These are phyloP conservation scores for Dioscorea dumetorum DNA, from an alignment of 106 monocot species.

Conservation along the genomic window DNA sequence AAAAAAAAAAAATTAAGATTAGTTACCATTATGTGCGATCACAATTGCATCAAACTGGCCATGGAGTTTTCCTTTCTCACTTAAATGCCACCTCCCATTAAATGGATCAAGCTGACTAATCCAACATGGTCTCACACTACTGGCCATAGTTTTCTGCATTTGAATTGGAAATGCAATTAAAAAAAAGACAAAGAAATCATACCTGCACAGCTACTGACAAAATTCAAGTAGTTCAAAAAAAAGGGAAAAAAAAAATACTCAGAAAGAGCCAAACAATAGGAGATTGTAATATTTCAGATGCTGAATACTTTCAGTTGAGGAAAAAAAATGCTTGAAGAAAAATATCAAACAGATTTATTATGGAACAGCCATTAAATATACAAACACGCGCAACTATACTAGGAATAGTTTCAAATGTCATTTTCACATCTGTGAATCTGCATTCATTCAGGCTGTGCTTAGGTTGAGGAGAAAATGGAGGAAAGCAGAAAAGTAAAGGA, in stretches of 20 bases:
- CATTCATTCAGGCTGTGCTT: no score
- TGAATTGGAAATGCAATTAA: conserved; percentile 20
- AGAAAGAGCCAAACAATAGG: no score
- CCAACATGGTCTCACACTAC: conserved; percentile 87
- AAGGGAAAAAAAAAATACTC: no score
- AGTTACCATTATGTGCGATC: conserved; percentile 87
- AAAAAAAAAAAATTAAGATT: not conserved
- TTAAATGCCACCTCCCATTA: conserved; percentile 85
- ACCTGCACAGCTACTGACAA: conserved; percentile 11
- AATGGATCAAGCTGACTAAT: conserved; percentile 90
- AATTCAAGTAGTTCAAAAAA: not conserved
- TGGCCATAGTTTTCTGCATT: conserved; percentile 50
- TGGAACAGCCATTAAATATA: no score
- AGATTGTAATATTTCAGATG: no score
- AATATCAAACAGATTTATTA: no score
- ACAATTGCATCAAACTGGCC: conserved; percentile 91
- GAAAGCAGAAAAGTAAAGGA: not conserved
- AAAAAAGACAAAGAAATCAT: conserved; percentile 1
- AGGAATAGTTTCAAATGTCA: no score
- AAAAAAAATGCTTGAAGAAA: no score
- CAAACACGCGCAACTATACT: no score
- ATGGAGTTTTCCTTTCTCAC: conserved; percentile 59
- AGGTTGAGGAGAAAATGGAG: no score
- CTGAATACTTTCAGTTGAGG: no score
- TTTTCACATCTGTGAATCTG: no score